A percentile compares a stretch with the other conserved stretches of the same genome.
Conservation (phyloP, 2,329 filamentous ascomycete genomes). For the Neofusicoccum sp. region DNA sequence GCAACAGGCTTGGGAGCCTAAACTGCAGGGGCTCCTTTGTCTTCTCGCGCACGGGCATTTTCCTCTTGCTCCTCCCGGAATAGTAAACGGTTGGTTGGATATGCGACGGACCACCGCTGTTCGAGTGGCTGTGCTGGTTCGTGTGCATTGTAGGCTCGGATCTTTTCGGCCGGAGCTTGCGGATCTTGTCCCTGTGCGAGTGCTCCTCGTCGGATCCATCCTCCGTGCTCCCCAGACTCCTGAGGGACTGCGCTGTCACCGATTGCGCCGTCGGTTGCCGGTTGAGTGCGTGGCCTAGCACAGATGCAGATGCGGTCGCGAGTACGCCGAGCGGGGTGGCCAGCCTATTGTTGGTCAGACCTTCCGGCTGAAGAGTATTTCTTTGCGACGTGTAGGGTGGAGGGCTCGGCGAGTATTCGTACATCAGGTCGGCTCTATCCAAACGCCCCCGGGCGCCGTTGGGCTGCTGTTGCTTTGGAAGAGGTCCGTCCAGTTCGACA, state of each 20-base stretch:
- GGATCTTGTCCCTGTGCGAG: conserved; percentile 45
- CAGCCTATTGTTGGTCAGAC: neutral
- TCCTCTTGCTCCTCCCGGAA: conserved; percentile 45
- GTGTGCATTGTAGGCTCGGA: conserved; percentile 31
- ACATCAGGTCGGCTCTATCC: conserved; percentile 44
- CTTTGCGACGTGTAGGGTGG: conserved; percentile 42
- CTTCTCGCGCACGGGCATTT: conserved; percentile 44
- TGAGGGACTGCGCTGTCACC: conserved; percentile 25
- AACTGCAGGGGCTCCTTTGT: conserved; percentile 43
- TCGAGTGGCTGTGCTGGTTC: conserved; percentile 16
- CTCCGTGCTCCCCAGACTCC: conserved; percentile 39
- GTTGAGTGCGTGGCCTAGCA: conserved; percentile 11
- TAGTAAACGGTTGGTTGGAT: conserved; percentile 38
- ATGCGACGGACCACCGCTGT: conserved; percentile 1
- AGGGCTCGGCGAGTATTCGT: conserved; percentile 44
- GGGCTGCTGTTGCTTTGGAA: conserved; percentile 36
- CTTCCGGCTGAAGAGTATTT: neutral
- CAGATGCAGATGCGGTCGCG: conserved; percentile 14
- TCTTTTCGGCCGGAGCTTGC: conserved; percentile 40
- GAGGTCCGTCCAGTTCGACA: conserved; percentile 41
- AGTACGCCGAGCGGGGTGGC: conserved; percentile 16
- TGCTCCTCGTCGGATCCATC: conserved; percentile 30
- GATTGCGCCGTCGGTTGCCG: conserved; percentile 6
- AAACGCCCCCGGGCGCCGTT: neutral
- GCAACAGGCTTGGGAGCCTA: conserved; percentile 34